A percentile compares a stretch with the other conserved stretches of the same genome.
Conservation (phyloP, 1,139 yeast species). For the Diutina rugosa region DNA sequence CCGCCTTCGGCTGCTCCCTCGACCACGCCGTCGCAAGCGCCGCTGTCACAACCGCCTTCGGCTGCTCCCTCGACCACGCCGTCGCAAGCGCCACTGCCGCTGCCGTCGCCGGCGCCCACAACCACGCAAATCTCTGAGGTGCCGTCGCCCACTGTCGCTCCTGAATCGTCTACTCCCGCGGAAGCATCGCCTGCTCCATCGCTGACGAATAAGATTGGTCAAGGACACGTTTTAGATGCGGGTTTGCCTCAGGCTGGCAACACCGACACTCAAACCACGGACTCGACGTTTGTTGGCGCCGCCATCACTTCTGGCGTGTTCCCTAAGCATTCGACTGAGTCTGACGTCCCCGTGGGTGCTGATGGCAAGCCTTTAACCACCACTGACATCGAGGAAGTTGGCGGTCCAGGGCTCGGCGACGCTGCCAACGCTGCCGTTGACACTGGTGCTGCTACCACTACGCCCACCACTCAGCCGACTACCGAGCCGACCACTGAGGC, state of each 20-base stretch:
- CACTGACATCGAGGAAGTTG: background rate
- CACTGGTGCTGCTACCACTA: background rate
- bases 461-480: background rate
- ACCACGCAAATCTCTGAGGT: background rate
- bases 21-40: too few species aligned
- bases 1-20: too few species aligned
- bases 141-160: background rate
- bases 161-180: background rate
- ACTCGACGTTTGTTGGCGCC: background rate
- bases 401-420: background rate
- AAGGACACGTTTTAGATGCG: too few species aligned
- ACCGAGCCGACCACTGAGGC: background rate
- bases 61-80: too few species aligned
- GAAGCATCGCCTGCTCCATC: background rate
- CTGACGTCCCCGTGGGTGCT: background rate
- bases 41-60: too few species aligned
- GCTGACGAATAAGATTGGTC: background rate
- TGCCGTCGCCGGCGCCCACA: background rate
- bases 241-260: background rate
- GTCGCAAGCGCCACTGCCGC: background rate
- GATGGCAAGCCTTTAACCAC: background rate
- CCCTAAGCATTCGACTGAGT: background rate
- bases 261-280: background rate
- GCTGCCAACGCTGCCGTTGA: background rate
- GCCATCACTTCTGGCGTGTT: background rate